Conservation (phyloP, 495 filamentous ascomycete genomes). For the Darksidea phi region DNA sequence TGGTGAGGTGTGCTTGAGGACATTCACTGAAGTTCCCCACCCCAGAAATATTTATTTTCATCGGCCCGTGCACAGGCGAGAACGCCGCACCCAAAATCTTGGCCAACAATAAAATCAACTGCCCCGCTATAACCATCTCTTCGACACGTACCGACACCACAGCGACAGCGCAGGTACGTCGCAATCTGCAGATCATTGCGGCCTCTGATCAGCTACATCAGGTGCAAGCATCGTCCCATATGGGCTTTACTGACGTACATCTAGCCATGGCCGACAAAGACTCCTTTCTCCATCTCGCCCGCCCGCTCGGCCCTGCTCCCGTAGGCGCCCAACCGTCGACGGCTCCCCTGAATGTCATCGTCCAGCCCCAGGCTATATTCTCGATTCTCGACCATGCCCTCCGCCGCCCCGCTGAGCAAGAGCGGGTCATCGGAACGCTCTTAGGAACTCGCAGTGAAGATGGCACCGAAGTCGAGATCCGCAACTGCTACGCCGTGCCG, state of each 20-base stretch:
- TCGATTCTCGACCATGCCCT: constrained; percentile 96
- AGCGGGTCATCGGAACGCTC: constrained; percentile 92
- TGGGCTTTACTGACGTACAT: no score
- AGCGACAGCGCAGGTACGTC: background rate
- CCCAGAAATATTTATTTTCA: constrained; percentile 1
- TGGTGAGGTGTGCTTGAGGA: background rate
- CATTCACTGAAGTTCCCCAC: background rate
- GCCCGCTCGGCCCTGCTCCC: constrained; percentile 78
- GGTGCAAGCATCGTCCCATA: no score
- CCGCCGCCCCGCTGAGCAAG: constrained; percentile 82
- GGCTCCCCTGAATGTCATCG: constrained; percentile 84
- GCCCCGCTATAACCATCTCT: constrained; percentile 13
- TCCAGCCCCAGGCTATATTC: constrained; percentile 97
- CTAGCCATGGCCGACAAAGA: constrained; percentile 75
- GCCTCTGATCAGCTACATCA: background rate
- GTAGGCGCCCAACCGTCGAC: constrained; percentile 78
- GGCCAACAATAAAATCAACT: constrained; percentile 27
- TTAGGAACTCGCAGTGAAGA: constrained; percentile 91
- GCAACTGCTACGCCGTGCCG: constrained; percentile 92
- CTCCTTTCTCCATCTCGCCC: constrained; percentile 89
- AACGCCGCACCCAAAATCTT: constrained; percentile 29
- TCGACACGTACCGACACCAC: constrained; percentile 2
- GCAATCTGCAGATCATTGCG: constrained; percentile 4
- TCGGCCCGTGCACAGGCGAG: constrained; percentile 31
- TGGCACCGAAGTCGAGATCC: constrained; percentile 91